These are phyloP conservation scores for Diospyros kaki DNA, from an alignment of 148 eudicot species.

Conservation along the genomic window DNA sequence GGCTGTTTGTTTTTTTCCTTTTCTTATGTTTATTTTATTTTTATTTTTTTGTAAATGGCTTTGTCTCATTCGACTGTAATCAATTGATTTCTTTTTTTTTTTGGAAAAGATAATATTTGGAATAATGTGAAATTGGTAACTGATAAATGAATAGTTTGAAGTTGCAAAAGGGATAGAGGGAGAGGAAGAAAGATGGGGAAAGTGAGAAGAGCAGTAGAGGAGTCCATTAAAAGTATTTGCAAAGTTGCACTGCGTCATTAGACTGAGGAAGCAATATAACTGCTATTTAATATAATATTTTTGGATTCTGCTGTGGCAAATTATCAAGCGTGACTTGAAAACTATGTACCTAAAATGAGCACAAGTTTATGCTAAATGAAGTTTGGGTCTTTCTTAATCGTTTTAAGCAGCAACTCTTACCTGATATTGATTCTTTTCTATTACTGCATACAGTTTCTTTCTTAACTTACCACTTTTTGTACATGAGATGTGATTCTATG, in stretches of 20 bases:
- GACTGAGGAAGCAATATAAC: background rate
- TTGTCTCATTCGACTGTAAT: too few species aligned
- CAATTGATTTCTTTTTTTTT: too few species aligned
- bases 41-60: too few species aligned
- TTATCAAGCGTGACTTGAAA: background rate
- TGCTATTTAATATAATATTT: background rate
- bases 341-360: background rate
- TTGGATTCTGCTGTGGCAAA: background rate
- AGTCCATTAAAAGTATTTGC: background rate
- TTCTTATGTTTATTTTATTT: too few species aligned
- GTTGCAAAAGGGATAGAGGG: too few species aligned
- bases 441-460: constrained; percentile 89
- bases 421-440: constrained; percentile 6
- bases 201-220: background rate
- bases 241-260: too few species aligned
- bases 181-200: background rate
- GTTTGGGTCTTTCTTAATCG: background rate
- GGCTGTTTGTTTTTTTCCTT: too few species aligned
- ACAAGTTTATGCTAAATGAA: background rate
- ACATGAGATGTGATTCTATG: too few species aligned
- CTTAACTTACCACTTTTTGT: constrained; percentile 88
- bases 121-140: background rate
- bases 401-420: constrained; percentile 6
- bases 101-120: background rate
- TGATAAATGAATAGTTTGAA: background rate